A percentile compares a stretch with the other conserved stretches of the same genome.
Conservation (phyloP, 2,329 filamentous ascomycete genomes). For the Cladophialophora carrionii region DNA sequence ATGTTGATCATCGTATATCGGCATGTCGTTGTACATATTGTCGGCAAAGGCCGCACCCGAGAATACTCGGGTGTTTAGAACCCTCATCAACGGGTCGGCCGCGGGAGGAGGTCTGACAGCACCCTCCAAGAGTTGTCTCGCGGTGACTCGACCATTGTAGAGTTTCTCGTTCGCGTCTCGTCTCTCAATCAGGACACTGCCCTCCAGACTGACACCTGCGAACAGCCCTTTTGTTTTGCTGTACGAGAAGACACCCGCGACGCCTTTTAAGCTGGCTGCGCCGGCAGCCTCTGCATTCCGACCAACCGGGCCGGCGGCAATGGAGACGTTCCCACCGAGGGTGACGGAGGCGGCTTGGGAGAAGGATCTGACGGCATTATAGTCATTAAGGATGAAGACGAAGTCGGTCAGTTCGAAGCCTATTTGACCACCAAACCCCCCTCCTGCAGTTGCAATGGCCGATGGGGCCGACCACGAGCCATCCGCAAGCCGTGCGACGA, state of each 20-base stretch:
- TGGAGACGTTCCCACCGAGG: slow-evolving; percentile 91
- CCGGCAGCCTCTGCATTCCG: slow-evolving; percentile 95
- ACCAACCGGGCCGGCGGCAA: slow-evolving; percentile 90
- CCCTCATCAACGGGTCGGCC: slow-evolving; percentile 79
- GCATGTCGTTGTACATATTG: slow-evolving; percentile 88
- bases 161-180: slow-evolving; percentile 97
- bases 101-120: slow-evolving; percentile 76
- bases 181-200: slow-evolving; percentile 88
- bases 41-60: slow-evolving; percentile 65
- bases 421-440: slow-evolving; percentile 56
- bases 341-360: slow-evolving; percentile 90
- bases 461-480: slow-evolving; percentile 56
- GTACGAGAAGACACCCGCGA: slow-evolving; percentile 94
- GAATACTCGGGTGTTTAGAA: slow-evolving; percentile 85
- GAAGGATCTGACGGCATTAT: slow-evolving; percentile 86
- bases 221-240: slow-evolving; percentile 98
- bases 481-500: slow-evolving; percentile 54
- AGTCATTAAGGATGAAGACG: slow-evolving; percentile 97
- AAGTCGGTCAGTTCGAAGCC: slow-evolving; percentile 65
- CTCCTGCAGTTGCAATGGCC: slow-evolving; percentile 54
- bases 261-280: slow-evolving; percentile 83
- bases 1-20: slow-evolving; percentile 80
- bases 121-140: slow-evolving; percentile 78
- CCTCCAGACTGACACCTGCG: slow-evolving; percentile 91
- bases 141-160: slow-evolving; percentile 81